Evolutionary conservation across 164 flowering plant genomes (phyloP), one percentile per base, ranked within the genome.

Genomic region (Dillenia suffruticosa): DNA sequence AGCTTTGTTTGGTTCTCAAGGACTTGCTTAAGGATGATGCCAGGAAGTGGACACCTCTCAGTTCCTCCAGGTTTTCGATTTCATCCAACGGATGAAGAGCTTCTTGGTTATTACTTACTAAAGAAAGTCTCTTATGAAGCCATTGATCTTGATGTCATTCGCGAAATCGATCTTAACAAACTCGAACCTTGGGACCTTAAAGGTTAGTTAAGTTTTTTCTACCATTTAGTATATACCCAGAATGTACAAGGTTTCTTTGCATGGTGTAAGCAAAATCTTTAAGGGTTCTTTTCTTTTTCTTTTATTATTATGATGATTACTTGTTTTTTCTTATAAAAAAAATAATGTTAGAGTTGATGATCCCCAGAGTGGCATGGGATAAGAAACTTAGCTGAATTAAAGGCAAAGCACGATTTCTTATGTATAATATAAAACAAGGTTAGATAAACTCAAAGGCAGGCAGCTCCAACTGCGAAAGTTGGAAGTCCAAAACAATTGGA

Each of bases 61-160:
- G 87, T 86, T 58, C 92, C 92, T 12, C 92, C 92, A 11, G 92
- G 92, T 15, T 86, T 86, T 57, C 68, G 91, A 46, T 85, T 90
- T 63, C 95, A 90, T 68, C 97, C 97, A 2, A 91, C 97, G 1
- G 97, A 91, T 14, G 97, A 91, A 68, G 90, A 85, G 67, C 77
- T 83, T 15, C 77, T 85, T 7, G 70, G 76, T 56, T 83, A 85
- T 61, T 85, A 85, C 64, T 71, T 85, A 44, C 75, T 77, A 64
- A 85, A 85, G 79, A 85, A 85, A 77, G 88, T 85, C 4, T 80
- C 82, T 0, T 83, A 78, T 63, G 93, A 91, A 76, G 76, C 81
- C 63, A 91, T 88, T 12, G 97, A 91, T 63, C 82, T 91, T 3
- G 93, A 91, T 68, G 95, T 91, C 46, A 91, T 91, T 52, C 76